Percentiles rank a stretch among this genome's conserved stretches.
Conservation (phyloP, 768 basidiomycete genomes). For the Russula brevipes region DNA sequence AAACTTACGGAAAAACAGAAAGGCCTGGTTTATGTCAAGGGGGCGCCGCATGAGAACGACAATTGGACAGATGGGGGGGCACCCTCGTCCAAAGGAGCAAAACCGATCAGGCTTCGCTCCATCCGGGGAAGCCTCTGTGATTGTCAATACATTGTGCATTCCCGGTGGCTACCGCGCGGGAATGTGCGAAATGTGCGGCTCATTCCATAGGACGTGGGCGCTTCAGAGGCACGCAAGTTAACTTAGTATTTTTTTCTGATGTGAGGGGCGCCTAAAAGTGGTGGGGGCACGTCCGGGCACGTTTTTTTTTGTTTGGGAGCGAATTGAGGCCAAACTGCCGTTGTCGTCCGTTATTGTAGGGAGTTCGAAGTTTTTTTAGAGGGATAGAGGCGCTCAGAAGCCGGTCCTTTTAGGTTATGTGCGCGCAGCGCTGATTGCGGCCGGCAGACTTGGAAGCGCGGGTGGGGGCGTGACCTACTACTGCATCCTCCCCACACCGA, state of each 20-base stretch:
- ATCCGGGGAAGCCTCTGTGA: no score
- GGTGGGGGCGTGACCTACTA: no score
- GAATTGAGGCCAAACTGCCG: neutral
- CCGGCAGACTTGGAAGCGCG: no score
- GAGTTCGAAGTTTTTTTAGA: neutral
- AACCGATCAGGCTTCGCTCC: neutral
- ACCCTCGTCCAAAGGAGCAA: neutral
- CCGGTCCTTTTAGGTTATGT: neutral
- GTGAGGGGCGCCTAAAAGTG: neutral
- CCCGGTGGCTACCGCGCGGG: no score
- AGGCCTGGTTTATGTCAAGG: neutral
- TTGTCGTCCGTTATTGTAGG: neutral
- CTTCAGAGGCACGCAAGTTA: neutral
- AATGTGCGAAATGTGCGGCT: no score
- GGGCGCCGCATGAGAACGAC: neutral
- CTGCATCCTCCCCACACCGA: no score
- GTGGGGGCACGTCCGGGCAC: neutral
- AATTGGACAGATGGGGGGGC: neutral
- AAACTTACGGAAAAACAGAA: neutral
- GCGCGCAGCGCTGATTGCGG: neutral
- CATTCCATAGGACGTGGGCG: neutral
- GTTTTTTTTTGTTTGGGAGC: neutral
- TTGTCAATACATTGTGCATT: no score
- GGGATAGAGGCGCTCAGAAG: neutral
- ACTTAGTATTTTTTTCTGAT: neutral